phyloP scores from a whole-genome alignment of 306 rosid genomes.

The Acacia acuminata region DNA sequence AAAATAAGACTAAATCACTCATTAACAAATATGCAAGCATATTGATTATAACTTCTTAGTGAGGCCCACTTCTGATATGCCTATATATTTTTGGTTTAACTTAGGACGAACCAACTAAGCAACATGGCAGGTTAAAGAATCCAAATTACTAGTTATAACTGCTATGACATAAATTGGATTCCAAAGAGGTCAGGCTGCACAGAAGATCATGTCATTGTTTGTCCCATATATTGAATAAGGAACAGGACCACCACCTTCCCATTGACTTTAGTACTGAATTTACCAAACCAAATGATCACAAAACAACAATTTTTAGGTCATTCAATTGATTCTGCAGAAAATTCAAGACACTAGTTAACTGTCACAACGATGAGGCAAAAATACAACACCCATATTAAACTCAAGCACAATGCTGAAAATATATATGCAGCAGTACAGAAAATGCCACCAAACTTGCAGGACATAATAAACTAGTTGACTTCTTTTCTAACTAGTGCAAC shows the following conservation, averaged over 20 bases:
- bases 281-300: conserved; percentile 40
- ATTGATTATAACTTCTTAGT: background rate
- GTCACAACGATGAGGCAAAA: background rate
- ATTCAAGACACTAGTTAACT: background rate
- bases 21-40: background rate
- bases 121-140: conserved; percentile 51
- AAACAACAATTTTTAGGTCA: conserved; percentile 26
- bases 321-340: conserved; percentile 26
- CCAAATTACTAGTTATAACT: conserved; percentile 46
- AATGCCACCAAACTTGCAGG: background rate
- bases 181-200: conserved; percentile 28
- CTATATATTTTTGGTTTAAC: background rate
- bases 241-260: conserved; percentile 56
- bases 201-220: conserved; percentile 30
- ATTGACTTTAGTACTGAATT: conserved; percentile 47
- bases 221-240: conserved; percentile 42
- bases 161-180: conserved; percentile 32
- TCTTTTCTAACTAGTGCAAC: background rate
- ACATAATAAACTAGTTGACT: background rate
- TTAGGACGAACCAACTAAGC: conserved; percentile 39
- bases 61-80: background rate
- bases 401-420: background rate
- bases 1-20: background rate
- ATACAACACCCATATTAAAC: background rate
- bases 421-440: background rate